Conservation (phyloP, 1,284 basidiomycete species). For the Melanopsichium pennsylvanicum region DNA sequence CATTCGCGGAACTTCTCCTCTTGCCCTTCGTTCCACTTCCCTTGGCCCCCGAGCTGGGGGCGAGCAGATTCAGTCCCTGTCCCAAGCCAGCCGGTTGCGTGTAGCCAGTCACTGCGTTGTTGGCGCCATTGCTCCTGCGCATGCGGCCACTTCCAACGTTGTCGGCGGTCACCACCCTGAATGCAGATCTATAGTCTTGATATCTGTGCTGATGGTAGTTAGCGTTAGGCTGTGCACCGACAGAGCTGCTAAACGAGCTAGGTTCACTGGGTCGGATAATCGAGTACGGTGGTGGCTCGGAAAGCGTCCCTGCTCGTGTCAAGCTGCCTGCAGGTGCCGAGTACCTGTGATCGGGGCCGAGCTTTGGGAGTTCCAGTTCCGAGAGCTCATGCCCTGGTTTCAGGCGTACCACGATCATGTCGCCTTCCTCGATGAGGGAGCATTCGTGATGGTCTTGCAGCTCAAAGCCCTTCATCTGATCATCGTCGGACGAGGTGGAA, state of each 20-base stretch:
- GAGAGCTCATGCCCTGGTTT: constrained; percentile 31
- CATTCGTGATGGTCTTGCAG: constrained; percentile 63
- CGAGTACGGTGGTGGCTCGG: constrained; percentile 51
- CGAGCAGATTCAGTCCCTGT: constrained; percentile 25
- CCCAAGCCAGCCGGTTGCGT: constrained; percentile 18
- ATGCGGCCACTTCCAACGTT: constrained; percentile 43
- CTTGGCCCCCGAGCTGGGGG: constrained; percentile 12
- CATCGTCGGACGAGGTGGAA: background rate
- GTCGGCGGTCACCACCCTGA: constrained; percentile 53
- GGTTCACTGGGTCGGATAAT: constrained; percentile 57
- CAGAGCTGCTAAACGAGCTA: constrained; percentile 61
- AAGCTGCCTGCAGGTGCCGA: constrained; percentile 44
- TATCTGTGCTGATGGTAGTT: constrained; percentile 61
- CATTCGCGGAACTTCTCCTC: constrained; percentile 17
- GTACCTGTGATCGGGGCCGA: constrained; percentile 47
- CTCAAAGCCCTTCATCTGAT: constrained; percentile 48
- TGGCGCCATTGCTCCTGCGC: constrained; percentile 13
- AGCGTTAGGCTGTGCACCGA: constrained; percentile 60
- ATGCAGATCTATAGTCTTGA: constrained; percentile 53
- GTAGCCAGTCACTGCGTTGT: constrained; percentile 3
- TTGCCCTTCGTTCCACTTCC: constrained; percentile 11
- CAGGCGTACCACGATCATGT: constrained; percentile 59
- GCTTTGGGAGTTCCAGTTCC: constrained; percentile 57
- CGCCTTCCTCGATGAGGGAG: constrained; percentile 60
- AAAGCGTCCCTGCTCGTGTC: constrained; percentile 48